Evolutionary conservation across 805 yeast species (phyloP), one percentile per base, ranked within the genome.

Genomic region (Danielozyma ontarioensis): DNA sequence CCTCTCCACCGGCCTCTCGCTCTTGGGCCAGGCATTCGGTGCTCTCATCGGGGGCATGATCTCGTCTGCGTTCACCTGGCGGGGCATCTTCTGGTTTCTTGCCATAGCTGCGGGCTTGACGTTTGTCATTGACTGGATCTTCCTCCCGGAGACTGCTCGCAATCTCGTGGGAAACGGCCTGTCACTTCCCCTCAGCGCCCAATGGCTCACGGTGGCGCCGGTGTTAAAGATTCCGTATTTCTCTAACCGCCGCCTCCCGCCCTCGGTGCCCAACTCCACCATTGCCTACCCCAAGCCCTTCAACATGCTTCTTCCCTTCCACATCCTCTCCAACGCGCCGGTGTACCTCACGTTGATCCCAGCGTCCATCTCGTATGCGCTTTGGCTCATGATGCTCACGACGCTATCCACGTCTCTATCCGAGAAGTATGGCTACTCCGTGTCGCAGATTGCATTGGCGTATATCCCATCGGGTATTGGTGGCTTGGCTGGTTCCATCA

Each of bases 371-470:
- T 75, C 77, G 39, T 85, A 76, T 55, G 69, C 88, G 1, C 62
- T 73, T 2, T 85, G 90, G 87, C 76, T 82, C 4, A 71, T 80
- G 60, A 64, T 75, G 13, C 69, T 83, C 36, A 80, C 94, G 0
- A 71, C 87, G 0, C 54, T 83, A 36, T 68, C 88, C 0, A 72
- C 82, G 0, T 60, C 66, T 11, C 54, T 86, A 22, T 62, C 73
- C 21, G 52, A 54, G 6, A 41, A 59, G 4, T 84, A 85, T 43
- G 56, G 66, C 18, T 23, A 23, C 25, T 23, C 25, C 12, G n/a
- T 13, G 25, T 13, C n/a, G 11, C 25, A 28, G 16, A 29, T 33
- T 2, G 36, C 36, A 3, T 13, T 33, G n/a, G 36, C 36, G 10
- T 33, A 33, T 15, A 33, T 33, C 19, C 36, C 36, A n/a, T 23